Evolutionary conservation across 2,329 filamentous ascomycete species (phyloP), one percentile per base, ranked within the genome.

Genomic region (Pyrenophora seminiperda): DNA sequence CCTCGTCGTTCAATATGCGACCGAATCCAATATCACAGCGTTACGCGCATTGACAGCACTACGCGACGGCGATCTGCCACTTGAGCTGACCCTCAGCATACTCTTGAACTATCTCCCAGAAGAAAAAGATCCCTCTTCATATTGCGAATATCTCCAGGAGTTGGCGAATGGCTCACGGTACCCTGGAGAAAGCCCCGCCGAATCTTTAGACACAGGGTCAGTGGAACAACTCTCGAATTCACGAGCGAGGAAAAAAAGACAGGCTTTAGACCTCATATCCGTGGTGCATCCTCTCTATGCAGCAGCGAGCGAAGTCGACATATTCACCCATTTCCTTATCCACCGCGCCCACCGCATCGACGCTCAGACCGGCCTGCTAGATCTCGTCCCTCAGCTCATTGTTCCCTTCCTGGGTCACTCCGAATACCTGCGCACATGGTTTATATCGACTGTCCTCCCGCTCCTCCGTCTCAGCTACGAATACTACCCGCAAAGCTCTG

Each of bases 31-130:
- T 68, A 77, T 91, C 61, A 71, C 79, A 60, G 79, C 81, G 57
- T 75, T 94, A 52, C 79, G 81, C 48, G 77, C 77, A 44, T 77
- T 94, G 54, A 79, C 83, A 43, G 77, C 81, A 17, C 76, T 78
- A 31, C 76, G 88, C 60, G 73, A 75, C 44, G 76, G 81, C 46
- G 79, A 86, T 30, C 77, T 94, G 46, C 78, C 81, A 20, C 80
- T 82, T 36, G 83, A 88, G 48, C 75, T 91, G 11, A 68, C 90
- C 18, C 78, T 94, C 50, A 85, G 87, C 36, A 85, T 94, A 44
- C 75, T 95, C 17, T 80, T 95, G 37, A 90, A 87, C 15, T 90
- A 87, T 66, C 79, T 95, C 1, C 90, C 91, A 19, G 89, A 93
- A 71, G 86, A 82, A 34, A 67, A 84, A 4, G 81, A 82, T 4